Conservation (phyloP, 2,329 filamentous ascomycete genomes). For the Xylariaceae sp. region DNA sequence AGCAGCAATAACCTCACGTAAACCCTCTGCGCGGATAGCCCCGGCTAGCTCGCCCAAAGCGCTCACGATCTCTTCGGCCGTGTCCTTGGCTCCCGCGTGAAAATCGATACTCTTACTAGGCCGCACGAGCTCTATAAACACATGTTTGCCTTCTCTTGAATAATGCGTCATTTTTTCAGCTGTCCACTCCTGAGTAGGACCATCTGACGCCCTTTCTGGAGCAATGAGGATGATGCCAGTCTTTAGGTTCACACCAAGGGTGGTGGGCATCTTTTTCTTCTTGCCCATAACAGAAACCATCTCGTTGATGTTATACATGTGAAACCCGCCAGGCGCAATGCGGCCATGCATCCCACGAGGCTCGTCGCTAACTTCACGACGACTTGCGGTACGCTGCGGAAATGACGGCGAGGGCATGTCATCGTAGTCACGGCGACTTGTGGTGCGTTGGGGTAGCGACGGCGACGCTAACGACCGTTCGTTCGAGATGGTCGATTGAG, state of each 20-base stretch:
- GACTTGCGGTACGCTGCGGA: conserved; percentile 29
- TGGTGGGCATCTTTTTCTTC: conserved; percentile 98
- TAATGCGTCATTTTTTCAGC: conserved; percentile 96
- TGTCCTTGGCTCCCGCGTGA: conserved; percentile 95
- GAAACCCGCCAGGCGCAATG: conserved; percentile 75
- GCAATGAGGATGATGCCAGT: conserved; percentile 88
- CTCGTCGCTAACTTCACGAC: conserved; percentile 6
- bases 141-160: conserved; percentile 95
- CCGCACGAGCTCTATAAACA: conserved; percentile 87
- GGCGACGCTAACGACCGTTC: conserved; percentile 19
- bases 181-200: conserved; percentile 85
- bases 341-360: conserved; percentile 22
- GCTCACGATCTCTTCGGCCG: conserved; percentile 86
- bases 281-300: conserved; percentile 97
- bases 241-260: conserved; percentile 84
- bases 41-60: conserved; percentile 87
- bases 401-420: conserved; percentile 31
- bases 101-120: conserved; percentile 96
- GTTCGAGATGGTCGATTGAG: conserved; percentile 20
- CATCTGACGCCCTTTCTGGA: conserved; percentile 78
- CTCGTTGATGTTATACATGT: conserved; percentile 95
- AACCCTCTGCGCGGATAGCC: conserved; percentile 73
- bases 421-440: conserved; percentile 30
- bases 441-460: conserved; percentile 28
- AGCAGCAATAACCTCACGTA: conserved; percentile 82